Evolutionary conservation across 2,329 filamentous ascomycete species (phyloP), one percentile per base, ranked within the genome.

Genomic region (Sporothrix euskadiensis): DNA sequence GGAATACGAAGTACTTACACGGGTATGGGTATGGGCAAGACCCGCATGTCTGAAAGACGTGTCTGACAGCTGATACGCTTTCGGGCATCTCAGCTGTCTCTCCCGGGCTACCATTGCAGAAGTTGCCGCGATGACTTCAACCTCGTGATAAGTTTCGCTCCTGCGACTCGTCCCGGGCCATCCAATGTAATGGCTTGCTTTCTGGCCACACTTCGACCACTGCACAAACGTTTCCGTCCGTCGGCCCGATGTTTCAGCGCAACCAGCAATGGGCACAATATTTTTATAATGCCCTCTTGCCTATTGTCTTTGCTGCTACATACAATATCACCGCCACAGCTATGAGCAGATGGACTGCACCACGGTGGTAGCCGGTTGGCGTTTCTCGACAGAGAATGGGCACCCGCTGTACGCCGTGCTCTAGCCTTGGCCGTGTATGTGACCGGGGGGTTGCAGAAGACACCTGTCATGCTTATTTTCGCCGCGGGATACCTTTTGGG

Each of bases 91-190:
- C 19, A 14, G 7, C 32, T 7, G 39, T 61, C 57, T 26, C 22
- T 35, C 7, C 26, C 16, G 9, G 30, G 16, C 14, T 19, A 5
- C 65, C 44, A 22, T 68, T 44, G 26, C 41, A 52, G 65, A 12
- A 35, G 65, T 12, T 32, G 65, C 65, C 30, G 44, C 16, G 26
- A 35, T 49, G 65, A 16, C 16, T 16, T 52, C 12, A 49, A 35
- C 65, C 65, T 52, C 12, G 30, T 35, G 65, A 68, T 68, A 52
- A 68, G 65, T 44, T 68, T 52, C 26, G 41, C 16, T n/a, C 44
- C 30, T 52, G 65, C 44, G 26, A 68, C 41, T 68, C 44, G 47
- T 52, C 65, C 65, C 44, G 65, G n/a, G 65, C 65, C 65, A 68
- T 35, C 39, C 44, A 52, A 52, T 32, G 44, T 22, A 32, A 68